phyloP scores from a whole-genome alignment of 2,329 filamentous ascomycete species.

The Ceratocystis alfenasii region DNA sequence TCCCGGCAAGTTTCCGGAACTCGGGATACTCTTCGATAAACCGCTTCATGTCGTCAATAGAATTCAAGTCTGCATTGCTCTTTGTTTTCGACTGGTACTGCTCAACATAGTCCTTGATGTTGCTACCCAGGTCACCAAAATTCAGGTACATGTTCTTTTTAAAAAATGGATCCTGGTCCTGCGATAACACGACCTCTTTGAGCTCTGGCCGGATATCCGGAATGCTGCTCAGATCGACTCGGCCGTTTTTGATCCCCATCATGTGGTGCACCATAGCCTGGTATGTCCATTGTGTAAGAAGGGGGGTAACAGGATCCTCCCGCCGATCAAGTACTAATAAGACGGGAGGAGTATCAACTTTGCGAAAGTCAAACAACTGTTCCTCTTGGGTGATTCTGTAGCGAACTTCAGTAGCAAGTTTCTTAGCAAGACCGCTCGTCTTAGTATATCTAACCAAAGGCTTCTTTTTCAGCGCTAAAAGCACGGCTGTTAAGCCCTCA shows the following conservation, averaged over 20 bases:
- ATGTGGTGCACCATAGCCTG: conserved; percentile 99
- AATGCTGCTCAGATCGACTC: conserved; percentile 74
- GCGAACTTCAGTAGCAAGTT: conserved; percentile 80
- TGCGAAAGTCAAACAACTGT: conserved; percentile 89
- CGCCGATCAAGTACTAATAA: conserved; percentile 80
- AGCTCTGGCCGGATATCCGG: conserved; percentile 77
- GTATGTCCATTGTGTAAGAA: conserved; percentile 97
- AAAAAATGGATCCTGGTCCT: conserved; percentile 97
- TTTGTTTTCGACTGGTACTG: conserved; percentile 98
- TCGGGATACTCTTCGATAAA: conserved; percentile 99
- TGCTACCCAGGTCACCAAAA: conserved; percentile 87
- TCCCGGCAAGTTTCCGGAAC: conserved; percentile 90
- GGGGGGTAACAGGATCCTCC: conserved; percentile 86
- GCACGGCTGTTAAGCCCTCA: conserved; percentile 71
- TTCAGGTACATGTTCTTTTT: conserved; percentile 99
- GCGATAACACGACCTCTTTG: conserved; percentile 86
- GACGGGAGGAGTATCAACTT: conserved; percentile 87
- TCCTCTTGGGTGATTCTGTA: conserved; percentile 94
- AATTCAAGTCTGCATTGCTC: conserved; percentile 89
- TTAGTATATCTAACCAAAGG: conserved; percentile 87
- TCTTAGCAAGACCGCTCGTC: conserved; percentile 81
- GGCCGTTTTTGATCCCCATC: conserved; percentile 86
- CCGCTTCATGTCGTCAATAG: conserved; percentile 96
- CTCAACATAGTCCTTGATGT: conserved; percentile 96
- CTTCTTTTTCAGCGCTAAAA: conserved; percentile 91